Conservation (phyloP, 208 protist genomes). For the Wallacemonas sp. region DNA sequence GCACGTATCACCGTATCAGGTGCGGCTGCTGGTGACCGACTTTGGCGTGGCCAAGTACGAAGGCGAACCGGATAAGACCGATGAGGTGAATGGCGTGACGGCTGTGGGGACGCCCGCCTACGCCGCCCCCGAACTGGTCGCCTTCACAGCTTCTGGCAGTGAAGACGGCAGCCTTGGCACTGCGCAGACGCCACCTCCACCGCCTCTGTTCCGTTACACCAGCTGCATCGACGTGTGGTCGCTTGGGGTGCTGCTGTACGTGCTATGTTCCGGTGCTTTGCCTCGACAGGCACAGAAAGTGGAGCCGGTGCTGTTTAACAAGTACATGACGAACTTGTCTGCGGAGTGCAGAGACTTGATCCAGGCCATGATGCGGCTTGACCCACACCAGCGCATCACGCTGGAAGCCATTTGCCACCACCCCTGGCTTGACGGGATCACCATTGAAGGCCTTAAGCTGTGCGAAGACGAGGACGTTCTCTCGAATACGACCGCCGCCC, state of each 20-base stretch:
- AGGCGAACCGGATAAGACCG: constrained; percentile 11
- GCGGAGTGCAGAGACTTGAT: constrained; percentile 43
- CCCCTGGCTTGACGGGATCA: constrained; percentile 39
- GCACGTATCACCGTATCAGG: constrained; percentile 36
- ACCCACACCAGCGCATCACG: constrained; percentile 30
- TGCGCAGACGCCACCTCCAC: neutral
- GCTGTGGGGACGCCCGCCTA: constrained; percentile 57
- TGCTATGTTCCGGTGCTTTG: constrained; percentile 69
- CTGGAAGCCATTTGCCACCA: constrained; percentile 40
- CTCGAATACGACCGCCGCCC: constrained; percentile 21
- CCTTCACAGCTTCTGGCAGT: neutral
- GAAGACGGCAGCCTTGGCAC: neutral
- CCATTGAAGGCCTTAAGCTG: constrained; percentile 15
- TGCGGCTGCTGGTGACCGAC: constrained; percentile 70
- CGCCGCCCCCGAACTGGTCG: constrained; percentile 64
- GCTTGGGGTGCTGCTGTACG: constrained; percentile 71
- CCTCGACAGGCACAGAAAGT: constrained; percentile 27
- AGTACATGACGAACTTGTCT: constrained; percentile 38
- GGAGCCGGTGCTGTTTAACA: constrained; percentile 21
- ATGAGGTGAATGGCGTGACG: constrained; percentile 14
- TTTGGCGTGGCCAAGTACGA: constrained; percentile 77
- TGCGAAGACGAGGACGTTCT: constrained; percentile 20
- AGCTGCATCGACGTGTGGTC: constrained; percentile 70
- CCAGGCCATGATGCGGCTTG: constrained; percentile 32
- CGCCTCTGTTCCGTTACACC: constrained; percentile 11